Evolutionary conservation across 1,139 yeast species (phyloP).

Genomic region (Scheffersomyces segobiensis): DNA sequence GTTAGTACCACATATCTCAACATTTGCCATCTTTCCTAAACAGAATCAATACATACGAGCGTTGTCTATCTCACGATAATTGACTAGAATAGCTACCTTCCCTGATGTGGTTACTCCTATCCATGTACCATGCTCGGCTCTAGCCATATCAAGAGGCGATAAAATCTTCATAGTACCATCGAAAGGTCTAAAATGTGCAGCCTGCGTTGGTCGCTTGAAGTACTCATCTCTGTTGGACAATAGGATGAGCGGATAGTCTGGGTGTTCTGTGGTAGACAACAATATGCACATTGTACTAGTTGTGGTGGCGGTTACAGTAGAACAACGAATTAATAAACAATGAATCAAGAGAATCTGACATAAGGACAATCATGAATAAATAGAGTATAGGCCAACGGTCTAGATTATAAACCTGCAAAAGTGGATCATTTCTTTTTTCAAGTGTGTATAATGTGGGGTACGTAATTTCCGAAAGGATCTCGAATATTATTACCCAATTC

Average conservation of each 20-base stretch:
- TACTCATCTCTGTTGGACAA: conserved; percentile 87
- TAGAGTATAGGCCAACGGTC: background rate
- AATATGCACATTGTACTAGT: conserved; percentile 58
- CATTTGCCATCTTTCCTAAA: conserved; percentile 10
- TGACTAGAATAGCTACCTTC: conserved; percentile 71
- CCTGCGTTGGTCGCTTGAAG: conserved; percentile 68
- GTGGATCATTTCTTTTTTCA: background rate
- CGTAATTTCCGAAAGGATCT: background rate
- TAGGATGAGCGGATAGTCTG: conserved; percentile 66
- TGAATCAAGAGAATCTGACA: background rate
- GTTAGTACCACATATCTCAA: conserved; percentile 4
- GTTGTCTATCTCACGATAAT: conserved; percentile 52
- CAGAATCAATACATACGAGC: conserved; percentile 18
- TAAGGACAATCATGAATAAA: background rate
- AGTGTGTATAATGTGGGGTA: background rate
- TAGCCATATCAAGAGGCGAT: conserved; percentile 75
- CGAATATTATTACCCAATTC: background rate
- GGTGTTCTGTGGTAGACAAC: conserved; percentile 59
- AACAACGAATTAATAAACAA: background rate
- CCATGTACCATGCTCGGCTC: conserved; percentile 89
- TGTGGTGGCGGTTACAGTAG: background rate
- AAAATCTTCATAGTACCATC: conserved; percentile 42
- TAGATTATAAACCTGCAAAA: background rate
- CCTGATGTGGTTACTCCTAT: conserved; percentile 70
- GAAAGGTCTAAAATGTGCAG: conserved; percentile 51